phyloP scores from a whole-genome alignment of 1,284 basidiomycete genomes.

The Fomes fomentarius region DNA sequence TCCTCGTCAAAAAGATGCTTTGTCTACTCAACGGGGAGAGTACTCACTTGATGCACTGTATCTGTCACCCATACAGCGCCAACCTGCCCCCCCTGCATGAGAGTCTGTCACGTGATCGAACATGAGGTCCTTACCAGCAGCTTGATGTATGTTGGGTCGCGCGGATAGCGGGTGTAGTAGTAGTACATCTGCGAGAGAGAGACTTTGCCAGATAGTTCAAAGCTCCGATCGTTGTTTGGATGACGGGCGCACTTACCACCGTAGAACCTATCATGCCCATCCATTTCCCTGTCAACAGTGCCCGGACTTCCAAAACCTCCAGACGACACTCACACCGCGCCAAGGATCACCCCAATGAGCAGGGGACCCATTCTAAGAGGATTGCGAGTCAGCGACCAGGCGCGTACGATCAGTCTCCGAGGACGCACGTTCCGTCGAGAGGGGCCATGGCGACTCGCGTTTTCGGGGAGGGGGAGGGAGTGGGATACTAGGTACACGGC shows the following conservation, averaged over 20 bases:
- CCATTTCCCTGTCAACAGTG: neutral
- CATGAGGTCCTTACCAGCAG: conserved; percentile 37
- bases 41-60: conserved; percentile 49
- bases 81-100: conserved; percentile 42
- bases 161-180: conserved; percentile 53
- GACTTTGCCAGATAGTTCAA: conserved; percentile 38
- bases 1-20: neutral
- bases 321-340: conserved; percentile 48
- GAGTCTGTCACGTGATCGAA: neutral
- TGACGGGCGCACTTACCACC: conserved; percentile 42
- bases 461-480: neutral
- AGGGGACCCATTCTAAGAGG: conserved; percentile 39
- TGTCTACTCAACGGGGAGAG: neutral
- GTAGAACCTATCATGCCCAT: conserved; percentile 35
- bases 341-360: conserved; percentile 49
- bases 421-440: conserved; percentile 1
- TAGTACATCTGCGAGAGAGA: conserved; percentile 57
- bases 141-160: conserved; percentile 55
- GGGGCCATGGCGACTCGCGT: neutral
- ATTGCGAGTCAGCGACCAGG: neutral
- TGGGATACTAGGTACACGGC: neutral
- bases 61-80: conserved; percentile 50
- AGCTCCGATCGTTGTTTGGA: neutral
- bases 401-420: neutral
- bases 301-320: neutral